Evolutionary conservation across 345 rosid species (phyloP).

Genomic region (Ceriops decandra): DNA sequence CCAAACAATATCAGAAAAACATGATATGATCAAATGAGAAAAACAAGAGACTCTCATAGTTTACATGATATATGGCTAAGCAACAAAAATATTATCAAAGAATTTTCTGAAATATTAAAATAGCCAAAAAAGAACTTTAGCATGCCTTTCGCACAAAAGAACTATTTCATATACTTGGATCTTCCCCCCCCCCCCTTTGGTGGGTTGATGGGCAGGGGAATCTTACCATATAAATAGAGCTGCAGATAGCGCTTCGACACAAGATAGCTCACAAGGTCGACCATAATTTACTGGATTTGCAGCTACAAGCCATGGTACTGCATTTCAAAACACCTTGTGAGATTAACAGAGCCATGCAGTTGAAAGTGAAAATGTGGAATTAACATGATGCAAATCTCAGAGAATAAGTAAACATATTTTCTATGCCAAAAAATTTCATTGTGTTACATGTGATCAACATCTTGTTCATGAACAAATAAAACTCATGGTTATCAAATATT

Average conservation of each 20-base stretch:
- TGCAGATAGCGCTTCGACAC: slow-evolving; percentile 95
- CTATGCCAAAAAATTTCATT: too few species aligned
- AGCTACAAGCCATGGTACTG: slow-evolving; percentile 99
- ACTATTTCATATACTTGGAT: too few species aligned
- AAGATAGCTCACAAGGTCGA: slow-evolving; percentile 85
- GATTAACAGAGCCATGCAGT: background rate
- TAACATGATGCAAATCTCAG: background rate
- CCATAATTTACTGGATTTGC: slow-evolving; percentile 99
- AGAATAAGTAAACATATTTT: background rate
- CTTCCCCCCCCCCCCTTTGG: background rate
- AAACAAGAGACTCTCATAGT: too few species aligned
- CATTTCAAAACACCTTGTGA: slow-evolving; percentile 21
- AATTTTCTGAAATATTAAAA: too few species aligned
- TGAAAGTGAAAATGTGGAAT: background rate
- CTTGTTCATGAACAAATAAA: too few species aligned
- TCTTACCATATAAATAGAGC: slow-evolving; percentile 79
- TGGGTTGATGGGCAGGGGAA: background rate
- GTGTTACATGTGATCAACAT: too few species aligned
- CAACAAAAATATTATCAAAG: too few species aligned
- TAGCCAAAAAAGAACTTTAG: too few species aligned
- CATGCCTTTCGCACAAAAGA: too few species aligned
- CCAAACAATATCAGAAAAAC: too few species aligned
- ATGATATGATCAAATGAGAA: too few species aligned
- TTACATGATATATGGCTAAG: too few species aligned
- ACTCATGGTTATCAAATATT: background rate